Base-by-base conservation (phyloP, 2,329 filamentous ascomycete species). In the Bisporella sp. region DNA sequence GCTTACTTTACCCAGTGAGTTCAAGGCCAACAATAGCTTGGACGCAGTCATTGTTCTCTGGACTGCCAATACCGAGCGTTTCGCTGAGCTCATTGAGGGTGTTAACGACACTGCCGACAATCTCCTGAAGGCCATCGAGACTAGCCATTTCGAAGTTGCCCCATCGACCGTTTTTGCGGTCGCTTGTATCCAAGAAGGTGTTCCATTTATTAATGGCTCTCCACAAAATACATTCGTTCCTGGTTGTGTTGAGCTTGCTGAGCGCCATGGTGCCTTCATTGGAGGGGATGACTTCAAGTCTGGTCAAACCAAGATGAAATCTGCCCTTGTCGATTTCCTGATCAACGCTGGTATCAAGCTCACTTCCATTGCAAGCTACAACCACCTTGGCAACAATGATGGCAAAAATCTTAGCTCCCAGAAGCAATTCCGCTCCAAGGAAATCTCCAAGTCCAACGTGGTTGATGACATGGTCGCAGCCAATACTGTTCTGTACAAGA, bases 291-390 rank as follows among this genome's bases (percentile, higher is more conserved):
- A 99, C 74, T 99, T 99, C 85, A 99, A 99, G 77, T 97, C 93
- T 56, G 93, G 93, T 56, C 93, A 99, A 78, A 99, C 93, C 69
- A 99, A 99, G 84, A 99, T 99, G 93, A 99, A 99, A 77, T 97
- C 93, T 54, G 93, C 93, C 21, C 82, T 99, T 31, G 93, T 97
- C 43, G 93, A 99, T 73, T 99, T 99, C 75, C 73, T 99, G 68
- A 96, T 99, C 83, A 96, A 84, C 69, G 93, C 93, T 45, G 93
- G 93, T 68, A 97, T 99, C 80, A 96, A 96, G 77, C 83, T 99
- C 66, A 97, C 92, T 53, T 96, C 91, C 40, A 97, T 99, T 73
- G 89, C 93, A 58, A 95, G 88, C 73, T 99, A 99, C 83, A 99
- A 99, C 77, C 93, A 99, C 70, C 84, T 99, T 50, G 93, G 93